Evolutionary conservation across 208 protist species (phyloP), one percentile per base, ranked within the genome.

Genomic region (Trypanosoma cruzi): DNA sequence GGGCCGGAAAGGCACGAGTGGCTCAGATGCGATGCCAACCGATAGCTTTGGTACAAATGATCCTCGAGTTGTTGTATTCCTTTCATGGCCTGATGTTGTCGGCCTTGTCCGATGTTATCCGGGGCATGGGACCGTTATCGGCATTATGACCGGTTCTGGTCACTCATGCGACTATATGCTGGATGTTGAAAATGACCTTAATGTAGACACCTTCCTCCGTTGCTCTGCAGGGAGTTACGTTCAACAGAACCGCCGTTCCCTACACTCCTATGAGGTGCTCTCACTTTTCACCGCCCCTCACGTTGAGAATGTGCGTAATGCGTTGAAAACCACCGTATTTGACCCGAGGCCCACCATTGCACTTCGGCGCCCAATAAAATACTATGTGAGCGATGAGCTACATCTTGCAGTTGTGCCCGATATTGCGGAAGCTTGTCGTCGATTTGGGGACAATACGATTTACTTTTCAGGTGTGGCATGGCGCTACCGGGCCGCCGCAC

Each of bases 371-470:
- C 80, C 74, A 2, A 52, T 72, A 14, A 28, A 58, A 46, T 81
- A 72, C 65, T 68, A 72, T 50, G 54, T 42, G 0, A 80, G 75
- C 72, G 86, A 92, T 63, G 75, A 74, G 14, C 63, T 92, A 4
- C 65, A 71, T 32, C 70, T 92, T 46, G 77, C 75, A 22, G 76
- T 83, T 44, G 68, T 86, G 29, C 80, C 82, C 4, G 73, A 85
- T 32, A 74, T 92, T 44, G 86, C 79, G 1, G 77, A 84, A 36
- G 62, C 74, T 28, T 85, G 75, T 63, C 73, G 86, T 18, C 74
- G 78, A 26, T 88, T 86, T 63, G 86, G 86, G 46, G 86, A 92
- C 76, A 92, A 88, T 77, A 87, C 82, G 13, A 72, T 92, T 29
- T 78, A 80, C 70, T 92, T 92, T 64, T 85, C 82, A 64, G 86